Conservation (phyloP, 108 stramenopile species). For the Aurantiochytrium sp. region DNA sequence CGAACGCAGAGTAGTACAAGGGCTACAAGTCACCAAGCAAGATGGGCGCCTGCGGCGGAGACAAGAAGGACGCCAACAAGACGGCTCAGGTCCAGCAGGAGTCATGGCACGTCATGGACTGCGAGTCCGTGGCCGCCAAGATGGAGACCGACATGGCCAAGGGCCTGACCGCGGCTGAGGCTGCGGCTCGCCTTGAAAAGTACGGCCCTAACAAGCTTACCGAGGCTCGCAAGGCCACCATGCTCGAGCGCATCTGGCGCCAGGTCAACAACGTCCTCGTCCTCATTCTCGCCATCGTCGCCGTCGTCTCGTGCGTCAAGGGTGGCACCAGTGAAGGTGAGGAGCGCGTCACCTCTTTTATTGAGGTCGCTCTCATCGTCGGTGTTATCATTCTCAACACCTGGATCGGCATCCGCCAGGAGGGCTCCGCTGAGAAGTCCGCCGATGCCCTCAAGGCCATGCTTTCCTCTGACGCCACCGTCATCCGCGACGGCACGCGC, state of each 20-base stretch:
- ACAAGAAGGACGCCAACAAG: not conserved
- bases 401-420: constrained; percentile 83
- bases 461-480: constrained; percentile 74
- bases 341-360: not conserved
- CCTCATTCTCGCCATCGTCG: constrained; percentile 69
- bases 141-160: not conserved
- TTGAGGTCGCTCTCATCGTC: constrained; percentile 75
- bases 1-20: not conserved
- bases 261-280: constrained; percentile 66
- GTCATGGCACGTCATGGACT: constrained; percentile 5
- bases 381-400: constrained; percentile 82
- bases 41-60: not conserved
- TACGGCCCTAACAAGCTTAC: constrained; percentile 34
- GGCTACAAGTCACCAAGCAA: not conserved
- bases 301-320: constrained; percentile 65
- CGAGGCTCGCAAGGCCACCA: not conserved
- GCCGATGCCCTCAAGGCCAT: constrained; percentile 74
- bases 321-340: not conserved
- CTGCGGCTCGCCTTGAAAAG: not conserved
- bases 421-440: constrained; percentile 76
- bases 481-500: constrained; percentile 67
- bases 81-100: not conserved
- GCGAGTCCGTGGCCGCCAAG: not conserved
- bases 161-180: constrained; percentile 16
- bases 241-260: constrained; percentile 2